phyloP scores from a whole-genome alignment of 805 yeast species.

The Saturnispora silvae region DNA sequence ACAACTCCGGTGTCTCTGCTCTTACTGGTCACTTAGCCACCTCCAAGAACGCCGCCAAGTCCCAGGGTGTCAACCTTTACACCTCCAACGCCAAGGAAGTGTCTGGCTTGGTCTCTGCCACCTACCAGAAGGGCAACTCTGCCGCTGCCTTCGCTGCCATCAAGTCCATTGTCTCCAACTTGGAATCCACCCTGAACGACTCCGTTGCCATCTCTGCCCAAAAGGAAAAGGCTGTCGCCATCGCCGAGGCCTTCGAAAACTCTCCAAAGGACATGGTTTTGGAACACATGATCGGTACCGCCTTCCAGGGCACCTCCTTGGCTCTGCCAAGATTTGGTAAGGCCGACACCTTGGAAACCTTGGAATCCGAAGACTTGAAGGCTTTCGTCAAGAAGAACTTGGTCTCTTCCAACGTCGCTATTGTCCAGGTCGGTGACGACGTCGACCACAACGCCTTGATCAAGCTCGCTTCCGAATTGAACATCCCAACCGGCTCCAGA shows the following conservation, averaged over 20 bases:
- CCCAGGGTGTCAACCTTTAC: slow-evolving; percentile 47
- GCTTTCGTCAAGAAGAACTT: slow-evolving; percentile 47
- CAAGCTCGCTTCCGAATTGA: slow-evolving; percentile 46
- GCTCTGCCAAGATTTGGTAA: slow-evolving; percentile 74
- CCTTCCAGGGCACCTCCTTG: slow-evolving; percentile 78
- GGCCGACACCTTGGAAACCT: slow-evolving; percentile 45
- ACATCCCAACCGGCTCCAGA: slow-evolving; percentile 41
- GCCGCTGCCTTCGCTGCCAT: slow-evolving; percentile 43
- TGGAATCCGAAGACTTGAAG: slow-evolving; percentile 48
- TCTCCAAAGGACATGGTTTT: slow-evolving; percentile 45
- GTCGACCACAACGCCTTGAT: slow-evolving; percentile 60
- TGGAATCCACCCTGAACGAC: slow-evolving; percentile 31
- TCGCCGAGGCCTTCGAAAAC: slow-evolving; percentile 47
- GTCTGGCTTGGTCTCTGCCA: slow-evolving; percentile 49
- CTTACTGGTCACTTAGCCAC: slow-evolving; percentile 44
- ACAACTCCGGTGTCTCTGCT: slow-evolving; percentile 73
- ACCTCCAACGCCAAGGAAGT: slow-evolving; percentile 51
- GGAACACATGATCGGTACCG: slow-evolving; percentile 73
- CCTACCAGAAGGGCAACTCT: slow-evolving; percentile 48
- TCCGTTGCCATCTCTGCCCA: slow-evolving; percentile 28
- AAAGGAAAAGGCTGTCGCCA: slow-evolving; percentile 35
- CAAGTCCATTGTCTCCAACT: slow-evolving; percentile 31
- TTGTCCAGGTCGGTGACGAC: slow-evolving; percentile 56
- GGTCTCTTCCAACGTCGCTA: slow-evolving; percentile 53
- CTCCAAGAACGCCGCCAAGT: slow-evolving; percentile 25